Percentiles rank a stretch among this genome's conserved stretches.
Evolutionary conservation across 371 early-diverging fungal species (phyloP).

Genomic region (Rhizopus delemar): DNA sequence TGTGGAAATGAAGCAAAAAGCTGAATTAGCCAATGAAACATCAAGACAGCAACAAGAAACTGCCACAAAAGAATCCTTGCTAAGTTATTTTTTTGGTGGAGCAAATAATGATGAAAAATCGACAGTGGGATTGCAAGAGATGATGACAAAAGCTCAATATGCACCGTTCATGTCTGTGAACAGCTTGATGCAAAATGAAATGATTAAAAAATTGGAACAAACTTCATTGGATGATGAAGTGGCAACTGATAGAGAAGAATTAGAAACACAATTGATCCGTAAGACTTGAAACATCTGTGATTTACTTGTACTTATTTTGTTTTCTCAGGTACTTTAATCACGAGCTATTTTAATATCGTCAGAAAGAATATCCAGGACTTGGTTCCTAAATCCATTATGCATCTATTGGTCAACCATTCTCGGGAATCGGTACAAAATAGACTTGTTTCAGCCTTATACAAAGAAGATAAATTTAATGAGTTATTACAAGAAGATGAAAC

Average conservation of each 20-base stretch:
- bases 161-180: slow-evolving; percentile 46
- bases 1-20: slow-evolving; percentile 1
- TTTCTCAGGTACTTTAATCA: slow-evolving; percentile 62
- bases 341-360: slow-evolving; percentile 82
- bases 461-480: slow-evolving; percentile 71
- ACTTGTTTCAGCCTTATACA: slow-evolving; percentile 85
- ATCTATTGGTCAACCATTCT: slow-evolving; percentile 76
- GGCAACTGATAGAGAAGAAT: slow-evolving; percentile 74
- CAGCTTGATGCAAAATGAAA: slow-evolving; percentile 48
- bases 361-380: slow-evolving; percentile 86
- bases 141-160: slow-evolving; percentile 32
- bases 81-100: slow-evolving; percentile 81
- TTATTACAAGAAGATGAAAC: slow-evolving; percentile 84
- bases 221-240: slow-evolving; percentile 33
- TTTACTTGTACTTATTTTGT: background rate
- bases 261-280: slow-evolving; percentile 87
- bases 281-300: slow-evolving; percentile 26
- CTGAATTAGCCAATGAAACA: background rate
- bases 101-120: slow-evolving; percentile 48
- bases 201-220: slow-evolving; percentile 45
- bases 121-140: slow-evolving; percentile 42
- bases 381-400: slow-evolving; percentile 93
- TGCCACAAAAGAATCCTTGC: slow-evolving; percentile 59
- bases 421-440: slow-evolving; percentile 80
- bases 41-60: background rate